Percentiles rank a stretch among this genome's conserved stretches.
Conservation (phyloP, 2,329 filamentous ascomycete species). For the Aspergillus udagawae region DNA sequence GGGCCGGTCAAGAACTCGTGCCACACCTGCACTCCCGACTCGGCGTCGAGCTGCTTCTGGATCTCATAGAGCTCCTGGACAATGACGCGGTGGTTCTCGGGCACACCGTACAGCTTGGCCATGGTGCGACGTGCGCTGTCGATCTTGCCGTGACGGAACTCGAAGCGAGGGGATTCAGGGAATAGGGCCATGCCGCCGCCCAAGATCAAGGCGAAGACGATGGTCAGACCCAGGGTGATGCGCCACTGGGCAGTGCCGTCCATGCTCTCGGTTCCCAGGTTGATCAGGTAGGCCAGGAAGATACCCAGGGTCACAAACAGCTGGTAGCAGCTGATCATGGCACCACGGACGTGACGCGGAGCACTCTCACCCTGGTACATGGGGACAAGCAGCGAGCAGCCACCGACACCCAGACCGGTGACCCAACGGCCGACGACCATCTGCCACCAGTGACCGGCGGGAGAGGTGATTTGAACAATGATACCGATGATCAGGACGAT, state of each 20-base stretch:
- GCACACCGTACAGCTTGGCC: conserved; percentile 51
- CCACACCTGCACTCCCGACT: conserved; percentile 19
- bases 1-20: conserved; percentile 39
- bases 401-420: conserved; percentile 43
- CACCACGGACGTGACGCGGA: conserved; percentile 43
- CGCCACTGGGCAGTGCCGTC: conserved; percentile 43
- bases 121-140: conserved; percentile 51
- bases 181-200: conserved; percentile 52
- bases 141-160: conserved; percentile 53
- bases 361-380: conserved; percentile 46
- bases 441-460: conserved; percentile 36
- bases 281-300: conserved; percentile 44
- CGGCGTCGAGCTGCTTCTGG: conserved; percentile 39
- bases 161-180: conserved; percentile 55
- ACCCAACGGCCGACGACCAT: conserved; percentile 41
- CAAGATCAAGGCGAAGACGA: conserved; percentile 54
- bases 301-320: conserved; percentile 47
- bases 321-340: conserved; percentile 43
- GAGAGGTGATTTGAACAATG: conserved; percentile 41
- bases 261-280: conserved; percentile 41
- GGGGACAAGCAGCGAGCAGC: conserved; percentile 39
- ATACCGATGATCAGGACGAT: conserved; percentile 37
- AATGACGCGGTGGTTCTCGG: conserved; percentile 50
- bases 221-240: conserved; percentile 54
- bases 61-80: conserved; percentile 53